A percentile compares a stretch with the other conserved stretches of the same genome.
These are phyloP conservation scores for Aegilops tauschii DNA, from an alignment of 176 grass and related monocot species.

Conservation along the genomic window DNA sequence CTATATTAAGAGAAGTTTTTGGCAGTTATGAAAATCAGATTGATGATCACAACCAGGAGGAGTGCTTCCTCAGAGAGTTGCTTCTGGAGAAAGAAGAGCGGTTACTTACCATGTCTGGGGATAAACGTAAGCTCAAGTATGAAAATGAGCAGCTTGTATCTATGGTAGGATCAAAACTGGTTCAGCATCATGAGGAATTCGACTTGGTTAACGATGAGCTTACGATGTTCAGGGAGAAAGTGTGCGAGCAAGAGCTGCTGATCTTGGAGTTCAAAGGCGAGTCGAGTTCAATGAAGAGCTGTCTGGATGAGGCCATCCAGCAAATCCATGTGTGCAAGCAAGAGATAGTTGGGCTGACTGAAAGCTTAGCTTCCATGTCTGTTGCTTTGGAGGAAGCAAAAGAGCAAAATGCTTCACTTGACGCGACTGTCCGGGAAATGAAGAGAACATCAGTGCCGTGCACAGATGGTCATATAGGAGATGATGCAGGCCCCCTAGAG, in stretches of 20 bases:
- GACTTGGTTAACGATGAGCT: constrained; percentile 60
- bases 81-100: constrained; percentile 55
- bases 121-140: constrained; percentile 65
- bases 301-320: constrained; percentile 55
- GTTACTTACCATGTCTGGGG: constrained; percentile 33
- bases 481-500: constrained; percentile 25
- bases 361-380: constrained; percentile 43
- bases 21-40: constrained; percentile 28
- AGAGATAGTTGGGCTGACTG: constrained; percentile 46
- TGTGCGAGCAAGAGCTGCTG: constrained; percentile 47
- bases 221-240: constrained; percentile 59
- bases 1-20: constrained; percentile 51
- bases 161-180: constrained; percentile 50
- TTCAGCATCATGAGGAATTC: constrained; percentile 67
- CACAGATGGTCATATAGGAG: constrained; percentile 19
- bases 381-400: constrained; percentile 51
- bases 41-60: constrained; percentile 48
- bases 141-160: constrained; percentile 60
- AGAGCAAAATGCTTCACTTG: constrained; percentile 55
- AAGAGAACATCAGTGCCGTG: constrained; percentile 34
- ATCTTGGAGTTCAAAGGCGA: constrained; percentile 62
- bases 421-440: constrained; percentile 49
- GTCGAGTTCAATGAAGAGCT: constrained; percentile 50
- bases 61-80: constrained; percentile 39
- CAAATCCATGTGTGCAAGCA: constrained; percentile 50